Base-by-base conservation (phyloP, 73 alveolate species). In the Paramecium tetraurelia region DNA sequence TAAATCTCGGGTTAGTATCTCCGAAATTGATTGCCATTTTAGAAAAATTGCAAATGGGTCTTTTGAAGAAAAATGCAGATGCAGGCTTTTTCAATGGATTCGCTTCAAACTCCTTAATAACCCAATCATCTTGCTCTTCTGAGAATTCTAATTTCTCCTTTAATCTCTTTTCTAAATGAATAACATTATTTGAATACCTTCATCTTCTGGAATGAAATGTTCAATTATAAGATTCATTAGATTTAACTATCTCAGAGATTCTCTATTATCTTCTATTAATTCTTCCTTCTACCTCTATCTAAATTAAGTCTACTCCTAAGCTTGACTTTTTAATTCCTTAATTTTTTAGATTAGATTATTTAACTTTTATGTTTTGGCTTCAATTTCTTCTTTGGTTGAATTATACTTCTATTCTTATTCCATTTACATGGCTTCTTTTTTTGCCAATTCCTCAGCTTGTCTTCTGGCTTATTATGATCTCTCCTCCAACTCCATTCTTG, bases 381-480 rank as follows among this genome's bases (percentile, higher is more conserved):
- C 99, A 36, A 98, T 93, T 85, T 98, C 99, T 71, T 98, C 98
- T 92, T 98, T 96, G 70, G 95, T 93, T 86, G 93, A 93, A 43
- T 92, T 93, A 92, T 95, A 98, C 84, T 96, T 96, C 33, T 96
- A 95, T 89, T 96, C 93, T 84, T 93, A 57, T 93, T 68, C 96
- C 59, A 94, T 58, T 87, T 92, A 84, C 86, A 93, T 70, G 75
- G 95, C 98, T 95, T 96, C 96, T 90, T 96, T 94, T 93, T 97
- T 94, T 35, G 92, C 92, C 27, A 95, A 92, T 89, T 94, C 94
- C 86, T 95, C 97, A 70, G 93, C 96, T 75, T 92, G 68, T 96
- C 95, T 94, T 93, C 93, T 87, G 93, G 92, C 96, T 93, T 93
- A 76, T 68, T 92, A 87, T 86, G 92, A 93, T 95, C 97, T 93